Base-by-base conservation (phyloP, 805 yeast species). In the Clavispora santaluciae region DNA sequence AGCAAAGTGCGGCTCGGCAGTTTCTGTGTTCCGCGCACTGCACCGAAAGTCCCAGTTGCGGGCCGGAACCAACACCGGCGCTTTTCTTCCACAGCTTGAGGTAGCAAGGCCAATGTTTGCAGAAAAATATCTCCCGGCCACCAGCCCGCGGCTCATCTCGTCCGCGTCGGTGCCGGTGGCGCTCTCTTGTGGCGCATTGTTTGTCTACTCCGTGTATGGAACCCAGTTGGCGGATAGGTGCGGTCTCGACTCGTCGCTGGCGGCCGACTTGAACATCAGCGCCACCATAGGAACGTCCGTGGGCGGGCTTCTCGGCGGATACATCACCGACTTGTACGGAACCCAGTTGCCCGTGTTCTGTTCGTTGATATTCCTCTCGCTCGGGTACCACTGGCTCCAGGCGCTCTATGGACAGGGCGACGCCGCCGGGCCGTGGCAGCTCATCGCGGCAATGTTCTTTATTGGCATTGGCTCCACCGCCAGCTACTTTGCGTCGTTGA, bases 391-490 rank as follows among this genome's bases (percentile, higher is more conserved):
- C 25, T 59, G 59, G 61, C 48, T 63, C 17, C 54, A 59, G 36
- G 29, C 31, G 24, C 51, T 56, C 30, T 63, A 50, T 44, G 29
- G 33, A 11, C 39, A 26, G 4, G 64, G 66, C 2, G 36, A 40
- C 7, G 44, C 44, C 6, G 51, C 55, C 24, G 43, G 46, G 12
- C 8, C 48, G 12, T 38, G 40, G 43, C 30, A 31, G 18, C 49
- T 63, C 26, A 43, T 59, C 10, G 6, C 40, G 21, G 53, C 68
- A 1, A 61, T 63, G 67, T 54, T 61, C 34, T 43, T 58, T 11
- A 45, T 61, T 11, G 68, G 68, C 5, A 43, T 61, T 15, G 68
- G 68, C 2, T 58, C 68, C 1, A 58, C 60, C 0, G 46, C 64
- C 5, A 64, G 66, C 4, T 63, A 63, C 40, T 63, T 63, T 39